These are phyloP conservation scores for Metschnikowia drakensbergensis DNA, from an alignment of 805 yeast genomes.

Conservation along the genomic window DNA sequence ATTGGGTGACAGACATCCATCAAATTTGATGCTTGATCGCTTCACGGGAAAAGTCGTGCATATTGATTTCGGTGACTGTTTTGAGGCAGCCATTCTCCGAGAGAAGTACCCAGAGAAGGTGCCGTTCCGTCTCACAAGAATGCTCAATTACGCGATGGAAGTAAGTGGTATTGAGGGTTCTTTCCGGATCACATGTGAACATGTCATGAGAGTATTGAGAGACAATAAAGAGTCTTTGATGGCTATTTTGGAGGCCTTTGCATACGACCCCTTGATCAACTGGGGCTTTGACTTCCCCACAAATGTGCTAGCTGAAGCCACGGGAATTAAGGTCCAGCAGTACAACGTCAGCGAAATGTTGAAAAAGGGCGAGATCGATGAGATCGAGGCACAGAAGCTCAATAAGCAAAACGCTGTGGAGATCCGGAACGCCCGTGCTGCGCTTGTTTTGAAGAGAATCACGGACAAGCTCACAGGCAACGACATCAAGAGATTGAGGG, in stretches of 20 bases:
- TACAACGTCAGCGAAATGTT: slow-evolving; percentile 67
- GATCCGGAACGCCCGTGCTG: slow-evolving; percentile 84
- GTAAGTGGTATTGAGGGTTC: slow-evolving; percentile 98
- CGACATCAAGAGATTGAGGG: slow-evolving; percentile 72
- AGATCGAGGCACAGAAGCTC: slow-evolving; percentile 67
- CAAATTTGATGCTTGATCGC: slow-evolving; percentile 91
- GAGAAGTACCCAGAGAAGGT: slow-evolving; percentile 98
- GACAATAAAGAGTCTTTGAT: slow-evolving; percentile 93
- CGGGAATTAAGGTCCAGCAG: slow-evolving; percentile 65
- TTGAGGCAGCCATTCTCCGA: slow-evolving; percentile 94
- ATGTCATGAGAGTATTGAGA: slow-evolving; percentile 91
- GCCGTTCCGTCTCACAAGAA: slow-evolving; percentile 92
- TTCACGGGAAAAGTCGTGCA: slow-evolving; percentile 94
- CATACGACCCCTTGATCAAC: slow-evolving; percentile 95
- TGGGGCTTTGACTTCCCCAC: slow-evolving; percentile 98
- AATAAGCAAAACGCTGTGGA: slow-evolving; percentile 69
- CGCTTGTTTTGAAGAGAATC: slow-evolving; percentile 81
- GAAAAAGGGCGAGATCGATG: slow-evolving; percentile 71
- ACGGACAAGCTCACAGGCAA: slow-evolving; percentile 92
- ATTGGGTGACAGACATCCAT: slow-evolving; percentile 96
- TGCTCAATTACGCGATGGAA: slow-evolving; percentile 98
- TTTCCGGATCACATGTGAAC: slow-evolving; percentile 92
- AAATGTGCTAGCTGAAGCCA: slow-evolving; percentile 67
- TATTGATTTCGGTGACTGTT: slow-evolving; percentile 98
- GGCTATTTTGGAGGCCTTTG: slow-evolving; percentile 98